Conservation (phyloP, 768 basidiomycete genomes). For the Boletus rubescentipes region DNA sequence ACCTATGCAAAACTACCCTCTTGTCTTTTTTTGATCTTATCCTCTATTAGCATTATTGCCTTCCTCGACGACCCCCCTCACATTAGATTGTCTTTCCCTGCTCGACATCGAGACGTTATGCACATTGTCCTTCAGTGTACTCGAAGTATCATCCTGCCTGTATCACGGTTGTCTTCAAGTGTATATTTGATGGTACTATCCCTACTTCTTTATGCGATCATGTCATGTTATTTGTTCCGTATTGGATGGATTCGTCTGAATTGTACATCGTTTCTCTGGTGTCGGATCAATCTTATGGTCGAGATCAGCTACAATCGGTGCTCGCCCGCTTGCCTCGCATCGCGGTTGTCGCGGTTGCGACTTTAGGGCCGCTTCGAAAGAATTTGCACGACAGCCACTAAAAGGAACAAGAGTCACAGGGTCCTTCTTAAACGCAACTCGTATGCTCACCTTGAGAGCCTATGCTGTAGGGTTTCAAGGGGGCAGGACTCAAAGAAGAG, state of each 20-base stretch:
- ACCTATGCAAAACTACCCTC: slow-evolving; percentile 20
- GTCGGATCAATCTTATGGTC: not conserved
- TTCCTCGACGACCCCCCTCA: not conserved
- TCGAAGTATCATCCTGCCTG: not conserved
- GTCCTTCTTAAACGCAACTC: not conserved
- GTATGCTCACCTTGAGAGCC: not conserved
- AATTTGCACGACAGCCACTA: not conserved
- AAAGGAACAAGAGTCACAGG: too few species aligned
- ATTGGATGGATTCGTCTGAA: not conserved
- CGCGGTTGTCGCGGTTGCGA: not conserved
- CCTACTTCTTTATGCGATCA: slow-evolving; percentile 6
- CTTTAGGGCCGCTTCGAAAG: not conserved
- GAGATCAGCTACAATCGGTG: not conserved
- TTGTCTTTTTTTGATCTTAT: slow-evolving; percentile 2
- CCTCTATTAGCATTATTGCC: not conserved
- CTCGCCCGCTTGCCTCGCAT: too few species aligned
- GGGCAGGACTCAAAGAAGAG: not conserved
- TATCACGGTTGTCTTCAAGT: not conserved
- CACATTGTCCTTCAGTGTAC: not conserved
- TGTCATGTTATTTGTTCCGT: slow-evolving; percentile 4
- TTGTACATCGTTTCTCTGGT: not conserved
- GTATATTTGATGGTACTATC: not conserved
- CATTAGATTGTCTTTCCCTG: not conserved
- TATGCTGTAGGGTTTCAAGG: not conserved
- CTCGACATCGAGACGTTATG: slow-evolving; percentile 11